phyloP scores from a whole-genome alignment of 2,329 filamentous ascomycete species.

The Ophiocordyceps australis region DNA sequence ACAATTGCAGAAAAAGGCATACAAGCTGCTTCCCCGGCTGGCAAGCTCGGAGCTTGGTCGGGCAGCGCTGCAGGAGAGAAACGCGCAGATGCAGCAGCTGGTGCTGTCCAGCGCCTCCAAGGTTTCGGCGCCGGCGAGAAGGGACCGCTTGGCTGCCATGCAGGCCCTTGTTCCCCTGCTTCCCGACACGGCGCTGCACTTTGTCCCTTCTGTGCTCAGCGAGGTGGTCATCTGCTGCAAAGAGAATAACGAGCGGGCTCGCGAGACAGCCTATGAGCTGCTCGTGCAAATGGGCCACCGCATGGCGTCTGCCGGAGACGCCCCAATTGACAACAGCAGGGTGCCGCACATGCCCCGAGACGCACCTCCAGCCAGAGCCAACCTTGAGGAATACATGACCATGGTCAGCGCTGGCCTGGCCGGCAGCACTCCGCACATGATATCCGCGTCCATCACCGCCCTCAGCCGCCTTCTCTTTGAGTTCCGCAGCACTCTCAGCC shows the following conservation, averaged over 20 bases:
- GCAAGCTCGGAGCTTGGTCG: conserved; percentile 64
- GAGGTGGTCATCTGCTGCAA: conserved; percentile 96
- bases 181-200: conserved; percentile 64
- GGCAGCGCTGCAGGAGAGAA: conserved; percentile 58
- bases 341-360: conserved; percentile 74
- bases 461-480: conserved; percentile 87
- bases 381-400: conserved; percentile 87
- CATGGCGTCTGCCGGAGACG: conserved; percentile 48
- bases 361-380: conserved; percentile 60
- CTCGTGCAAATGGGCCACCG: conserved; percentile 76
- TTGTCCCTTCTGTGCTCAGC: conserved; percentile 78
- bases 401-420: conserved; percentile 96
- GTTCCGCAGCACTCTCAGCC: conserved; percentile 54
- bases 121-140: conserved; percentile 67
- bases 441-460: conserved; percentile 90
- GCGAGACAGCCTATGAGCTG: conserved; percentile 77
- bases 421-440: conserved; percentile 88
- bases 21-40: conserved; percentile 88
- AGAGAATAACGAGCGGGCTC: conserved; percentile 89
- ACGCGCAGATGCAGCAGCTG: conserved; percentile 62
- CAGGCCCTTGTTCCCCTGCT: conserved; percentile 64
- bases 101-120: conserved; percentile 67
- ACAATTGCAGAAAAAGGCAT: conserved; percentile 95
- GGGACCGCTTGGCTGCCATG: conserved; percentile 74
- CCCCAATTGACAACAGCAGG: conserved; percentile 67